phyloP scores from a whole-genome alignment of 108 stramenopile species.

The Skeletonema marinoi region DNA sequence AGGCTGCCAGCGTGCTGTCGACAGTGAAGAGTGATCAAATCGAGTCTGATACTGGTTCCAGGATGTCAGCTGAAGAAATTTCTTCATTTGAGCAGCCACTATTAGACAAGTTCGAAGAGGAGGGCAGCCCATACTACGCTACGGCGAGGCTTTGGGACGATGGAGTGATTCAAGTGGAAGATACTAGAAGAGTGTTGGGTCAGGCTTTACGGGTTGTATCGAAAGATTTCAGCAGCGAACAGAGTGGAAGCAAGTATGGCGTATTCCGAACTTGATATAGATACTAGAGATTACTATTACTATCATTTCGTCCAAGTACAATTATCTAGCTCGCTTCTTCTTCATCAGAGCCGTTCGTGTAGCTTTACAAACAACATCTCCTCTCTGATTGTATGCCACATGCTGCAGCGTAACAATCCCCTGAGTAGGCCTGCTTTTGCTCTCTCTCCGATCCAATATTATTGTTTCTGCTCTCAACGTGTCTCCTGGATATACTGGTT shows the following conservation, averaged over 20 bases:
- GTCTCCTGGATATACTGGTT: constrained; percentile 52
- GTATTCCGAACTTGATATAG: constrained; percentile 48
- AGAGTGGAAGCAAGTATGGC: constrained; percentile 36
- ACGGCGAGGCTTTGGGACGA: constrained; percentile 97
- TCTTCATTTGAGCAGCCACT: constrained; percentile 70
- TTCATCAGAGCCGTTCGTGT: constrained; percentile 54
- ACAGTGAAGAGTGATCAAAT: constrained; percentile 89
- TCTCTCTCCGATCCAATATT: constrained; percentile 43
- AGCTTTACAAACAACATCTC: constrained; percentile 44
- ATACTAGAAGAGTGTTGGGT: constrained; percentile 90
- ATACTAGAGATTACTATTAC: background rate
- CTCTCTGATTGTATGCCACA: constrained; percentile 49
- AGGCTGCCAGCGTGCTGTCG: constrained; percentile 95
- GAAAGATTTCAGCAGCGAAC: constrained; percentile 36
- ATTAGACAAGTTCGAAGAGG: constrained; percentile 77
- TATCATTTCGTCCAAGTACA: background rate
- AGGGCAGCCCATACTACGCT: constrained; percentile 90
- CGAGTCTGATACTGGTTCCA: constrained; percentile 68
- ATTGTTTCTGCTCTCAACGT: constrained; percentile 44
- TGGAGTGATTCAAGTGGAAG: constrained; percentile 94
- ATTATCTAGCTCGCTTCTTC: constrained; percentile 12
- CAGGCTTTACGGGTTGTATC: constrained; percentile 75
- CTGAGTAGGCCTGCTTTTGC: constrained; percentile 46
- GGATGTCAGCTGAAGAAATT: constrained; percentile 68
- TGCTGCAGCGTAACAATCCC: constrained; percentile 50